phyloP scores from a whole-genome alignment of 2,329 filamentous ascomycete genomes.

The Aspergillus viridinutans region DNA sequence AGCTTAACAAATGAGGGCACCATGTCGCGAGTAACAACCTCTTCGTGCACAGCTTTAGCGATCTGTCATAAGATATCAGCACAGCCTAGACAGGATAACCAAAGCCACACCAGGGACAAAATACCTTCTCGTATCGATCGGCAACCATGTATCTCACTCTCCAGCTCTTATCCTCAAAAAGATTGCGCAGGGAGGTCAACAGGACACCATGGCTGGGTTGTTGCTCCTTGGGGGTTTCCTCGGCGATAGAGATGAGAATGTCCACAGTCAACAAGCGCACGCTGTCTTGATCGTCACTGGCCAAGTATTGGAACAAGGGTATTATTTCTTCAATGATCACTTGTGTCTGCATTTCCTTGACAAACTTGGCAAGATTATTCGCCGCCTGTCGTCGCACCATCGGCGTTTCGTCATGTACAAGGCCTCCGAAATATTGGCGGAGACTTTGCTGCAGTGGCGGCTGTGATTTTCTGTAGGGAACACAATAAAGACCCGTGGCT shows the following conservation, averaged over 20 bases:
- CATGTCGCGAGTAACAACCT: constrained; percentile 88
- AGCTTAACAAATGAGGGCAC: constrained; percentile 97
- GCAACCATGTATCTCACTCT: constrained; percentile 99
- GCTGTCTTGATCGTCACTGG: constrained; percentile 95
- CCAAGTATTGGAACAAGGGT: constrained; percentile 94
- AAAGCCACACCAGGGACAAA: constrained; percentile 5
- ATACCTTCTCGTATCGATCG: constrained; percentile 93
- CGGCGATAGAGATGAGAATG: constrained; percentile 91
- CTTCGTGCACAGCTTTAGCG: constrained; percentile 95
- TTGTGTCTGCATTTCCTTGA: constrained; percentile 89
- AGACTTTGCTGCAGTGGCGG: constrained; percentile 84
- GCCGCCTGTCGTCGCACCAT: constrained; percentile 98
- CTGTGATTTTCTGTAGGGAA: constrained; percentile 87
- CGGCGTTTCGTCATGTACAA: constrained; percentile 97
- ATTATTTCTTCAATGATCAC: constrained; percentile 99
- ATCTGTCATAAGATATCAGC: constrained; percentile 56
- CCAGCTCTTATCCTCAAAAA: constrained; percentile 99
- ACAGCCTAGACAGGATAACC: background rate
- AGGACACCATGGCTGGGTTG: constrained; percentile 94
- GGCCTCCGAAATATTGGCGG: constrained; percentile 81
- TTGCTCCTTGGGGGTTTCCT: constrained; percentile 96
- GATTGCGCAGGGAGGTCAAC: constrained; percentile 78
- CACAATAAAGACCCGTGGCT: constrained; percentile 89
- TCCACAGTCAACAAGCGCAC: constrained; percentile 94
- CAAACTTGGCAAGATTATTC: constrained; percentile 94